Evolutionary conservation across 2,329 filamentous ascomycete genomes (phyloP).

Genomic region (Tolypocladium sp.): DNA sequence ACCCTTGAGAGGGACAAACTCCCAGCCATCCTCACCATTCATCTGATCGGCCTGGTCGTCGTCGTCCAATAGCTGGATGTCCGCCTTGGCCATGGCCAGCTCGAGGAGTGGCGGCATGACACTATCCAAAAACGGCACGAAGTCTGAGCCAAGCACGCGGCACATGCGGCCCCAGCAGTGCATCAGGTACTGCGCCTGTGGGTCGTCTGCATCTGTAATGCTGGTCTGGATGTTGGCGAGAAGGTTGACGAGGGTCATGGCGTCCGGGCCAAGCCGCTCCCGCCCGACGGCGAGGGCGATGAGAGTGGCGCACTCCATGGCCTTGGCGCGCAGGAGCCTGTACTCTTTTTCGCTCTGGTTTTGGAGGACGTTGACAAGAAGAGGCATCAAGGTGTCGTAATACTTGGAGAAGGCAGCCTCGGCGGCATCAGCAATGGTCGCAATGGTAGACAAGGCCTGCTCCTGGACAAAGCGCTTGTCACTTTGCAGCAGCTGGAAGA

Average conservation of each 20-base stretch:
- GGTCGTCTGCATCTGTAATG: conserved; percentile 86
- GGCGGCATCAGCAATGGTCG: conserved; percentile 96
- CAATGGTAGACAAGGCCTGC: conserved; percentile 94
- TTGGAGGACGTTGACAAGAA: conserved; percentile 81
- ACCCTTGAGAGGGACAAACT: conserved; percentile 90
- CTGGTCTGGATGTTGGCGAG: conserved; percentile 78
- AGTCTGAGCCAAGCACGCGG: conserved; percentile 81
- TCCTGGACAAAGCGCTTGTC: conserved; percentile 96
- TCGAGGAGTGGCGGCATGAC: conserved; percentile 93
- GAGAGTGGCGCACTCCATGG: conserved; percentile 96
- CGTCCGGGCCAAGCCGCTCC: conserved; percentile 81
- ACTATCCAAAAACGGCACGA: conserved; percentile 81
- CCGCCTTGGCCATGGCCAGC: conserved; percentile 87
- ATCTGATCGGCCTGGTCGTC: conserved; percentile 90
- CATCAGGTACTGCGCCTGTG: conserved; percentile 91
- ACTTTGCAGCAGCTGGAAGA: conserved; percentile 82
- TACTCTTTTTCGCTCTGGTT: conserved; percentile 92
- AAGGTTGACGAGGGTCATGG: conserved; percentile 77
- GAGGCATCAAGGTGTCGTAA: conserved; percentile 91
- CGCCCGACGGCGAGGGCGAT: conserved; percentile 94
- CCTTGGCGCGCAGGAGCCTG: conserved; percentile 83
- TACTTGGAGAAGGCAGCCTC: conserved; percentile 92
- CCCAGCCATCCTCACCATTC: conserved; percentile 94
- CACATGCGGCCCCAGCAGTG: conserved; percentile 99
- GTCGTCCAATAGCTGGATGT: conserved; percentile 92